Evolutionary conservation across 202 grass and related monocot genomes (phyloP), one percentile per base, ranked within the genome.

Genomic region (Panicum virgatum): DNA sequence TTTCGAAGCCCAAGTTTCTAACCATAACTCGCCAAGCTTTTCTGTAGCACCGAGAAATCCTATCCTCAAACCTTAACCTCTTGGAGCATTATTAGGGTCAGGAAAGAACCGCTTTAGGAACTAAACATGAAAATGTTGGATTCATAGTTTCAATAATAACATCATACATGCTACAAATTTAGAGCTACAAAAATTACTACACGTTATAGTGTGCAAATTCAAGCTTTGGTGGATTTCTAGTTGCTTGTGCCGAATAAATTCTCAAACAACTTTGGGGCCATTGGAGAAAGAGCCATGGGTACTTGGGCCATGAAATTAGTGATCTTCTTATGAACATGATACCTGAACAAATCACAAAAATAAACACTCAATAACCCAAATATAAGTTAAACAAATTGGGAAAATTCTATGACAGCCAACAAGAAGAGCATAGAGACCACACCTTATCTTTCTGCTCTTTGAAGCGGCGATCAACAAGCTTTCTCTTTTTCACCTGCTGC

Each of bases 401-500:
- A n/a, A 65, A 15, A 6, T 46, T 77, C 7, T 44, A 52, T 30
- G 12, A 11, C 16, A 42, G 9, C 11, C 27, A 6, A 12, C 8
- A 7, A 16, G 50, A 37, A 4, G 52, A n/a, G n/a, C n/a, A 70
- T 27, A 44, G 23, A 62, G n/a, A 73, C 3, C 12, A 4, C 80
- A 98, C 95, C 95, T 92, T 74, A 98, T 94, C 68, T 98, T 98
- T 47, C 95, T 89, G 78, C 92, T 98, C 79, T 97, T 94, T 3
- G 95, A 97, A 86, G 95, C 95, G 88, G 1, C 92, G 90, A 62
- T 97, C 95, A 9, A 97, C 90, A 25, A 86, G 66, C 75, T 97
- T 92, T 11, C 95, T 88, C 73, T 91, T 97, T 54, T 97, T 97
- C 36, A 85, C 66, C 83, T 94, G 92, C 79, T 92, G 84, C 85